phyloP scores from a whole-genome alignment of 805 yeast genomes.

The Wickerhamomyces rabaulensis region DNA sequence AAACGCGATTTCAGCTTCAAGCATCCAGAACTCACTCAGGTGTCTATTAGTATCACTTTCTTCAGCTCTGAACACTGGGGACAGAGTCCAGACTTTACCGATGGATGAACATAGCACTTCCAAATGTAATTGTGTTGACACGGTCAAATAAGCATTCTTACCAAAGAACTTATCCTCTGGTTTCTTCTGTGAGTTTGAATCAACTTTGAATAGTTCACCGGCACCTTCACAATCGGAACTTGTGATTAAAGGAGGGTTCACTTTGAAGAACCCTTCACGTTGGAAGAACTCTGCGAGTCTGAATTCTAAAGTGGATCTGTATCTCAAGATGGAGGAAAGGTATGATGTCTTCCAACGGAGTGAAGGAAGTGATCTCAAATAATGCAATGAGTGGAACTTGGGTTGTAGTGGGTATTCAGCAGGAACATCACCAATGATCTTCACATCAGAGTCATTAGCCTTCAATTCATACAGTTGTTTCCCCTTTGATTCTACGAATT shows the following conservation, averaged over 20 bases:
- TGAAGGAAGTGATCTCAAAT: slow-evolving; percentile 67
- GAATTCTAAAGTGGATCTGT: slow-evolving; percentile 63
- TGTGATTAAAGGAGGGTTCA: slow-evolving; percentile 82
- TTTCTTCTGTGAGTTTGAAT: slow-evolving; percentile 24
- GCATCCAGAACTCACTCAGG: slow-evolving; percentile 94
- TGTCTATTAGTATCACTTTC: slow-evolving; percentile 87
- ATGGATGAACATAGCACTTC: slow-evolving; percentile 75
- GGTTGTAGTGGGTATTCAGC: slow-evolving; percentile 79
- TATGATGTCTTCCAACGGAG: slow-evolving; percentile 68
- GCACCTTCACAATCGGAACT: slow-evolving; percentile 96
- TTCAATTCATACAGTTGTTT: slow-evolving; percentile 49
- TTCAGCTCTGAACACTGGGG: slow-evolving; percentile 95
- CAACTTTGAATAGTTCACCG: slow-evolving; percentile 77
- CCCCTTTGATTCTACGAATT: slow-evolving; percentile 42
- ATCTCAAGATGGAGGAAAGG: slow-evolving; percentile 62
- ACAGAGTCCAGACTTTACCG: slow-evolving; percentile 77
- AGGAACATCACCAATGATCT: slow-evolving; percentile 56
- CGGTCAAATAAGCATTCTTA: slow-evolving; percentile 68
- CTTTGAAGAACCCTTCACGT: slow-evolving; percentile 54
- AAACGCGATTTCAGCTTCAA: slow-evolving; percentile 85
- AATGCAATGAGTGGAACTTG: slow-evolving; percentile 62
- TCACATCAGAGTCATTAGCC: slow-evolving; percentile 29
- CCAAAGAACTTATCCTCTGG: slow-evolving; percentile 48
- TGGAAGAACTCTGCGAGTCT: slow-evolving; percentile 51
- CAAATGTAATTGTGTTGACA: slow-evolving; percentile 86